Evolutionary conservation across 306 rosid genomes (phyloP), one percentile per base, ranked within the genome.

Genomic region (Mucuna pruriens): DNA sequence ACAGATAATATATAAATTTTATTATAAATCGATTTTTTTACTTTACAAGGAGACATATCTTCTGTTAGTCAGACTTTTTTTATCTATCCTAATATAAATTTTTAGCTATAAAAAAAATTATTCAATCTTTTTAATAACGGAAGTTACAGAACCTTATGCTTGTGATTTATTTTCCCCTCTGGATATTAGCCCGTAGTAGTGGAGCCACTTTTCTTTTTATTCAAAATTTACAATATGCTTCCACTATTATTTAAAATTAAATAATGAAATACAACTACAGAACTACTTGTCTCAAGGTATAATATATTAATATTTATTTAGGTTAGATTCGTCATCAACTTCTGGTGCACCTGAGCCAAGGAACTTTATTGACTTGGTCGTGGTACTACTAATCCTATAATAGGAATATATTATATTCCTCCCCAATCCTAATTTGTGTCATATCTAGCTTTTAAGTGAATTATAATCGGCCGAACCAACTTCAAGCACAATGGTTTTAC

Each of bases 331-430:
- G n/a, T 64, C 26, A 6, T 48, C 51, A 46, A 44, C 5, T 42
- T 44, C 9, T 7, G 34, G 9, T 26, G 23, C 20, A 55, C 67
- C 2, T 54, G 12, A 26, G 33, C 26, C 5, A 60, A 16, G 3
- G 17, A 60, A 39, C 57, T 44, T 46, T 6, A 4, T 48, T 65
- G 54, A 49, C 29, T 49, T 77, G 72, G 61, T 44, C 60, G 2
- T 16, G 15, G 4, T 6, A 46, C n/a, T 63, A 49, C 7, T 77
- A 64, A 13, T 63, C 64, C 19, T 13, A 46, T 48, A 17, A 65
- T 46, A n/a, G 15, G 2, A 42, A 29, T 77, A 31, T 76, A 45
- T 76, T 62, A 34, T 64, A 65, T 77, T 65, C 54, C 1, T 46
- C 7, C 40, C 65, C 17, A 33, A 64, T 46, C 64, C 73, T 69